Conservation (phyloP, 768 basidiomycete species). For the Dictyophora rubrovolvata region DNA sequence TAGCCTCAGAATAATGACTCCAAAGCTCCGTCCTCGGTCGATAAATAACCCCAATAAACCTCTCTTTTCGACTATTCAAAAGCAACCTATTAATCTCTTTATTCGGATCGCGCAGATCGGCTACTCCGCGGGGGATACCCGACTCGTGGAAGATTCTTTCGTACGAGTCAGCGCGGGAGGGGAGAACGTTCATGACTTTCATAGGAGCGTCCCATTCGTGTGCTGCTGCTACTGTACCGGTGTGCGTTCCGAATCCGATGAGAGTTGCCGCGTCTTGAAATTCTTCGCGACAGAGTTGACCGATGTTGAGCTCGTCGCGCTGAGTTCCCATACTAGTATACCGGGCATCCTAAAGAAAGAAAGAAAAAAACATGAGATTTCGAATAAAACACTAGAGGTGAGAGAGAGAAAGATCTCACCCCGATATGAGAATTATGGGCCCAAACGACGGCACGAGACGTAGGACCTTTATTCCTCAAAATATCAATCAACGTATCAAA, state of each 20-base stretch:
- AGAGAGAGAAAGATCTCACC: neutral
- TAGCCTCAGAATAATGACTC: conserved; percentile 21
- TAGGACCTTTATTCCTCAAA: conserved; percentile 11
- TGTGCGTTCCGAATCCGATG: conserved; percentile 19
- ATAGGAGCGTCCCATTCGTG: conserved; percentile 20
- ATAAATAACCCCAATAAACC: conserved; percentile 23
- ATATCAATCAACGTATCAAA: conserved; percentile 18
- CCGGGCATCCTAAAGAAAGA: conserved; percentile 14
- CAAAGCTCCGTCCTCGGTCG: conserved; percentile 16
- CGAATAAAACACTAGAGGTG: neutral
- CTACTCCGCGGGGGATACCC: conserved; percentile 4
- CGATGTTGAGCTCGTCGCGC: conserved; percentile 21
- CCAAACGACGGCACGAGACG: conserved; percentile 19
- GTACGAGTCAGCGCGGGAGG: conserved; percentile 15
- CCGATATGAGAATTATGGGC: conserved; percentile 24
- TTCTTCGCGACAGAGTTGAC: conserved; percentile 21
- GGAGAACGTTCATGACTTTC: conserved; percentile 16
- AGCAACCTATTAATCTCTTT: neutral
- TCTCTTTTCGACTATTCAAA: conserved; percentile 14
- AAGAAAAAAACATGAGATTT: neutral
- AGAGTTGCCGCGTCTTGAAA: conserved; percentile 19
- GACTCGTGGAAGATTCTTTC: conserved; percentile 18
- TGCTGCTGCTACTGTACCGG: conserved; percentile 21
- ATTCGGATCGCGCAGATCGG: conserved; percentile 7
- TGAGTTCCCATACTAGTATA: conserved; percentile 20